A percentile compares a stretch with the other conserved stretches of the same genome.
Conservation (phyloP, 148 eudicot genomes). For the Oxyria digyna region DNA sequence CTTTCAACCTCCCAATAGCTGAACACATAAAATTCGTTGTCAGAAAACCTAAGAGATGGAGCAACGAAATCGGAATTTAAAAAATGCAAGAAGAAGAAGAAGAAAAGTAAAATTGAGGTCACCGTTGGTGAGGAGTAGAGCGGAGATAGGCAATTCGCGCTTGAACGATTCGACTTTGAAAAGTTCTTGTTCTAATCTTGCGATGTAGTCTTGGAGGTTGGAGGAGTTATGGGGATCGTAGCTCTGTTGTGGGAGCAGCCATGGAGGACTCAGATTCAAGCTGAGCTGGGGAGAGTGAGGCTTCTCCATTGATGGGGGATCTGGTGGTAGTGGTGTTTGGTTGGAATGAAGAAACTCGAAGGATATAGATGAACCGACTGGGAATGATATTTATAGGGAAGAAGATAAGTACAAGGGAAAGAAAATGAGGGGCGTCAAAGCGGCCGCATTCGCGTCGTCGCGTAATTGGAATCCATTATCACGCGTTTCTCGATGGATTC, state of each 20-base stretch:
- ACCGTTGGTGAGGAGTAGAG: slow-evolving; percentile 49
- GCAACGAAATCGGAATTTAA: background rate
- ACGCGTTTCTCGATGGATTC: slow-evolving; percentile 4
- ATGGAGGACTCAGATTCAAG: slow-evolving; percentile 25
- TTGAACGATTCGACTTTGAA: slow-evolving; percentile 43
- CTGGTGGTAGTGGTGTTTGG: too few relatives aligned
- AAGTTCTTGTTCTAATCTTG: slow-evolving; percentile 31
- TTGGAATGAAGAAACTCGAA: background rate
- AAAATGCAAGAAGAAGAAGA: background rate
- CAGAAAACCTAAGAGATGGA: background rate
- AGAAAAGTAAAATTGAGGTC: too few relatives aligned
- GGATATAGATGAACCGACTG: slow-evolving; percentile 9
- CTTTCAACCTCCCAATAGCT: slow-evolving; percentile 40
- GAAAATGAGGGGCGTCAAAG: background rate
- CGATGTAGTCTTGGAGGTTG: slow-evolving; percentile 24
- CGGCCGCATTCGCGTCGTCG: slow-evolving; percentile 32
- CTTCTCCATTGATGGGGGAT: too few relatives aligned
- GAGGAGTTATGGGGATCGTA: slow-evolving; percentile 13
- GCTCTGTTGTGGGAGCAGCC: slow-evolving; percentile 10
- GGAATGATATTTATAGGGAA: background rate
- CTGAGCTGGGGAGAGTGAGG: slow-evolving; percentile 11
- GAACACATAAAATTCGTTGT: background rate
- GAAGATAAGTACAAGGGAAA: background rate
- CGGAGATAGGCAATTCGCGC: slow-evolving; percentile 56
- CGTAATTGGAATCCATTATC: slow-evolving; percentile 23